Conservation (phyloP, 139 green algal genomes). For the Chlamydomonas applanata region DNA sequence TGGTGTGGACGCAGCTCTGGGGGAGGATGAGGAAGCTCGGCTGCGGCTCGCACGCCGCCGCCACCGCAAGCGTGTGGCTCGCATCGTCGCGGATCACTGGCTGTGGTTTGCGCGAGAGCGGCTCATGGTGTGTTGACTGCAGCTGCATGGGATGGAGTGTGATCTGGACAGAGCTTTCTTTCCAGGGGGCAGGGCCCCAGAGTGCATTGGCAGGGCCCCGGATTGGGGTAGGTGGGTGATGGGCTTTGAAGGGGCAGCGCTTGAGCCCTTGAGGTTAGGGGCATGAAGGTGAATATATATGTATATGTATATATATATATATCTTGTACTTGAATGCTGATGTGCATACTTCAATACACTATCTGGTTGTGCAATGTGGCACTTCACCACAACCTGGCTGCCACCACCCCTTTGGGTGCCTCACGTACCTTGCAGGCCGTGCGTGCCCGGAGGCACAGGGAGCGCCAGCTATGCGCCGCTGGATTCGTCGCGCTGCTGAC, state of each 20-base stretch:
- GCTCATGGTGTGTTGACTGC: slow-evolving; percentile 20
- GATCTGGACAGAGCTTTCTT: not conserved
- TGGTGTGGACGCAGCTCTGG: too few species aligned
- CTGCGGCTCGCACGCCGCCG: slow-evolving; percentile 17
- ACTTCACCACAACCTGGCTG: too few species aligned
- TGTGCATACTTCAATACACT: too few species aligned
- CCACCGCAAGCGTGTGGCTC: slow-evolving; percentile 38
- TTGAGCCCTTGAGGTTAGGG: too few species aligned
- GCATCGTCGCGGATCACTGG: slow-evolving; percentile 50
- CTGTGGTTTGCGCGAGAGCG: slow-evolving; percentile 30
- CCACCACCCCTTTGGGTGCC: too few species aligned
- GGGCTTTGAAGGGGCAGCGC: too few species aligned
- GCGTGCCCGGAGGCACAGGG: slow-evolving; percentile 7
- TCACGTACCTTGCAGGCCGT: not conserved
- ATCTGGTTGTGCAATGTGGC: too few species aligned
- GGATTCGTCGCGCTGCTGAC: slow-evolving; percentile 14
- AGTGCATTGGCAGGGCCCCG: too few species aligned
- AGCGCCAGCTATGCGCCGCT: slow-evolving; percentile 19
- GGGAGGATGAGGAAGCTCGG: not conserved
- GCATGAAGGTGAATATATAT: too few species aligned
- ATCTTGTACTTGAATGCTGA: too few species aligned
- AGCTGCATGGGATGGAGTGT: not conserved
- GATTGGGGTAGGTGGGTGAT: too few species aligned
- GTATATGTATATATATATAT: too few species aligned
- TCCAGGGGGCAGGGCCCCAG: not conserved